Evolutionary conservation across 805 yeast genomes (phyloP).

Genomic region (Candida vartiovaarae): DNA sequence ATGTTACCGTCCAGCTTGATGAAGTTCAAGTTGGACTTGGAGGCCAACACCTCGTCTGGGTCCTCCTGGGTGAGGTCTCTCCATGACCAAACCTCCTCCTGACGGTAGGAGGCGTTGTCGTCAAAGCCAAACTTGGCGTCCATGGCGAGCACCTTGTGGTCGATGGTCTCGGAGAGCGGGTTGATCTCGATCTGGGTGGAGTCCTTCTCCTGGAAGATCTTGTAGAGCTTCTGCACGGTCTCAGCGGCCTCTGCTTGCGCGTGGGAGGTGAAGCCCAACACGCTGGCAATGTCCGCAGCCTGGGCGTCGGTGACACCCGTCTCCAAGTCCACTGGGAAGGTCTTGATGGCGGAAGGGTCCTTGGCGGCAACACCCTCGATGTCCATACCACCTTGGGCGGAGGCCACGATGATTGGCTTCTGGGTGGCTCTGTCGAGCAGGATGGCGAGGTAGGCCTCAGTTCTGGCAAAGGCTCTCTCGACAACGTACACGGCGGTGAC

Average conservation of each 20-base stretch:
- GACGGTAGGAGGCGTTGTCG: conserved; percentile 94
- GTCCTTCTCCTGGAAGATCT: conserved; percentile 85
- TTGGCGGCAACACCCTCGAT: conserved; percentile 96
- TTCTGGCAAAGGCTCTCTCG: conserved; percentile 87
- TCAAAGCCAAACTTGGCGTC: conserved; percentile 99
- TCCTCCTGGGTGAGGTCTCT: conserved; percentile 98
- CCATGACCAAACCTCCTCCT: conserved; percentile 91
- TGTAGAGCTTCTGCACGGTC: conserved; percentile 78
- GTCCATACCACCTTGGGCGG: conserved; percentile 99
- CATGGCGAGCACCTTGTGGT: conserved; percentile 91
- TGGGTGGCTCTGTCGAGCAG: conserved; percentile 90
- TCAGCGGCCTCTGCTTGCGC: conserved; percentile 85
- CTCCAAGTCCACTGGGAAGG: conserved; percentile 71
- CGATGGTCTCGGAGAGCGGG: conserved; percentile 91
- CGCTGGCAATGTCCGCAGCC: conserved; percentile 71
- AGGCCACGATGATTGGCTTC: conserved; percentile 89
- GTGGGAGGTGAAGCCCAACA: conserved; percentile 71
- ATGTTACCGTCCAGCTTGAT: conserved; percentile 98
- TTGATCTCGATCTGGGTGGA: conserved; percentile 98
- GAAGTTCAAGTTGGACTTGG: conserved; percentile 85
- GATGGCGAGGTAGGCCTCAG: conserved; percentile 94
- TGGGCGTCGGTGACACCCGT: conserved; percentile 73
- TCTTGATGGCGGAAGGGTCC: conserved; percentile 87
- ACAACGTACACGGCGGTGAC: conserved; percentile 95
- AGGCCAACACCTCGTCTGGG: conserved; percentile 92